Percentiles rank a stretch among this genome's conserved stretches.
Conservation (phyloP, 139 green algal species). For the Pseudopediastrum boryanum region DNA sequence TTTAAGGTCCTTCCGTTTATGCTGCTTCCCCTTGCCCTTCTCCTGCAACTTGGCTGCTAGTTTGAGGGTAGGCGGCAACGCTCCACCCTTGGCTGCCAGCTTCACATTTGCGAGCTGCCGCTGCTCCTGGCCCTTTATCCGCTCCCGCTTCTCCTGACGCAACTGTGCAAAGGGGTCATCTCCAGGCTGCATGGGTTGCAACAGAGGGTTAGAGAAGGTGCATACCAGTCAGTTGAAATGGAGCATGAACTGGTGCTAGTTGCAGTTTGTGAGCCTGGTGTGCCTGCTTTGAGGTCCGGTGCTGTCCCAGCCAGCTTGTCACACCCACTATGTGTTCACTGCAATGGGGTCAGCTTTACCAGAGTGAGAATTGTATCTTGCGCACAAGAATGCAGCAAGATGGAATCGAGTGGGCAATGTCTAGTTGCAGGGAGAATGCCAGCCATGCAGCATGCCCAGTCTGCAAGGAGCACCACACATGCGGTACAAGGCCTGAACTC, state of each 20-base stretch:
- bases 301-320: too few relatives aligned
- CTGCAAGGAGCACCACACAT: too few relatives aligned
- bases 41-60: conserved; percentile 74
- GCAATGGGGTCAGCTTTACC: too few relatives aligned
- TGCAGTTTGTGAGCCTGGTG: neutral
- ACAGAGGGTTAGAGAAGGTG: neutral
- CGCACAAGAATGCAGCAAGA: too few relatives aligned
- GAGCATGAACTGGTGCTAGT: neutral
- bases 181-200: conserved; percentile 40
- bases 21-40: conserved; percentile 59
- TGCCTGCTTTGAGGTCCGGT: neutral
- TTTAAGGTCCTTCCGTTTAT: conserved; percentile 73
- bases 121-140: conserved; percentile 74
- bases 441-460: too few relatives aligned
- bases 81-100: conserved; percentile 53
- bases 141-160: conserved; percentile 76
- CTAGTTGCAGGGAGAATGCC: too few relatives aligned
- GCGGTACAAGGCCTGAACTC: too few relatives aligned
- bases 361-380: too few relatives aligned
- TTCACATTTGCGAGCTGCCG: conserved; percentile 84
- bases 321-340: too few relatives aligned
- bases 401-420: too few relatives aligned
- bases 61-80: conserved; percentile 76
- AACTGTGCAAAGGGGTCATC: conserved; percentile 90
- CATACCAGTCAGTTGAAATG: neutral